Conservation (phyloP, 169 alveolate species). For the Sarcocystis neurona region DNA sequence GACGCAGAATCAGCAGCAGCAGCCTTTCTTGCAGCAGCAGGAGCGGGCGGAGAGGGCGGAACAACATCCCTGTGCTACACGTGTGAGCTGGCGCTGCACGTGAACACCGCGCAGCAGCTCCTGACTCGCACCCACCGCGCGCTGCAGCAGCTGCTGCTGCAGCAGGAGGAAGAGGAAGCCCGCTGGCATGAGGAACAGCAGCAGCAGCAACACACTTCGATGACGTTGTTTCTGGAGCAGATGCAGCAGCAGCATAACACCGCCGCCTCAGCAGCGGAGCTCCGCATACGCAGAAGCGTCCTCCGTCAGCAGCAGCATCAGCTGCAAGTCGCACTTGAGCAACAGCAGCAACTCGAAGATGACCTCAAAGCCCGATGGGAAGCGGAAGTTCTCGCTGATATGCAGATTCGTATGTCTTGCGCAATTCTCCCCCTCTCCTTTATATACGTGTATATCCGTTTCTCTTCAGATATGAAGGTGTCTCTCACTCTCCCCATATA, state of each 20-base stretch:
- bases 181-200: background rate
- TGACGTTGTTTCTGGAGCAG: background rate
- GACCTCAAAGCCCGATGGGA: constrained; percentile 1
- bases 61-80: background rate
- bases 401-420: background rate
- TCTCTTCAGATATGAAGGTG: too few species aligned
- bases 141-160: background rate
- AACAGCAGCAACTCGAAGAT: constrained; percentile 13
- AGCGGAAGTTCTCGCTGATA: background rate
- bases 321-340: constrained; percentile 4
- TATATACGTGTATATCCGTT: too few species aligned
- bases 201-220: background rate
- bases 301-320: constrained; percentile 8
- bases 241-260: background rate
- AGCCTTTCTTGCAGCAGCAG: background rate
- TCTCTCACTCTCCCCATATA: too few species aligned
- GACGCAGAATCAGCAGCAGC: too few species aligned
- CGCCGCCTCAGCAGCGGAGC: background rate
- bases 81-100: background rate
- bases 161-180: constrained; percentile 14
- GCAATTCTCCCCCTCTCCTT: too few species aligned
- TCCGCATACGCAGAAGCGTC: constrained; percentile 7
- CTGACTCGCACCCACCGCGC: background rate
- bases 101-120: constrained; percentile 15
- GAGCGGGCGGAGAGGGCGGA: background rate